Evolutionary conservation across 176 grass and related monocot genomes (phyloP).

Genomic region (Puccinellia tenuiflora): DNA sequence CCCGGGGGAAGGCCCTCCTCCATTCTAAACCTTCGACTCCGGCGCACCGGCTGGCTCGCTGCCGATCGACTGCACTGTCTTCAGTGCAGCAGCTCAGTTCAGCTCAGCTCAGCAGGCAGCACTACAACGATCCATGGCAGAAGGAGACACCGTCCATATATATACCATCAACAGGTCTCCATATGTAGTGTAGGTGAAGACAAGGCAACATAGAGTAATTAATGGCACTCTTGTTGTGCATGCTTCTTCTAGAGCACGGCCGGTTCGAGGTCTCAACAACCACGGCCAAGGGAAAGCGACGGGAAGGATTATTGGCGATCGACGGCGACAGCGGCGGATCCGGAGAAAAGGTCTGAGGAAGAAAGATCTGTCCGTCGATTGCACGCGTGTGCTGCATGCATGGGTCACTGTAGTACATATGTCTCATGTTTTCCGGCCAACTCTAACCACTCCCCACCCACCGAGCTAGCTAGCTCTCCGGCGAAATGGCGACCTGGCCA

Average conservation of each 20-base stretch:
- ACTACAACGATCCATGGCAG: background rate
- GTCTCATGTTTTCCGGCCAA: conserved; percentile 39
- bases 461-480: background rate
- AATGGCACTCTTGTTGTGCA: background rate
- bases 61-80: conserved; percentile 20
- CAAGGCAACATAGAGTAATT: background rate
- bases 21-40: background rate
- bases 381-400: background rate
- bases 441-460: conserved; percentile 44
- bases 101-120: background rate
- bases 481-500: conserved; percentile 14
- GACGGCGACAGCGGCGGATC: conserved; percentile 2
- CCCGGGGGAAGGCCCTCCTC: conserved; percentile 55
- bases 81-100: background rate
- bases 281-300: background rate
- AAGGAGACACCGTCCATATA: background rate
- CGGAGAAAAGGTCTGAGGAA: background rate
- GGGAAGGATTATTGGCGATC: conserved; percentile 16
- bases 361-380: background rate
- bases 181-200: conserved; percentile 32
- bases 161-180: background rate
- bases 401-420: too few relatives aligned
- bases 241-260: conserved; percentile 34
- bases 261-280: conserved; percentile 47
- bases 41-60: background rate